Conservation (phyloP, 1,139 yeast genomes). For the Geotrichum australiense region DNA sequence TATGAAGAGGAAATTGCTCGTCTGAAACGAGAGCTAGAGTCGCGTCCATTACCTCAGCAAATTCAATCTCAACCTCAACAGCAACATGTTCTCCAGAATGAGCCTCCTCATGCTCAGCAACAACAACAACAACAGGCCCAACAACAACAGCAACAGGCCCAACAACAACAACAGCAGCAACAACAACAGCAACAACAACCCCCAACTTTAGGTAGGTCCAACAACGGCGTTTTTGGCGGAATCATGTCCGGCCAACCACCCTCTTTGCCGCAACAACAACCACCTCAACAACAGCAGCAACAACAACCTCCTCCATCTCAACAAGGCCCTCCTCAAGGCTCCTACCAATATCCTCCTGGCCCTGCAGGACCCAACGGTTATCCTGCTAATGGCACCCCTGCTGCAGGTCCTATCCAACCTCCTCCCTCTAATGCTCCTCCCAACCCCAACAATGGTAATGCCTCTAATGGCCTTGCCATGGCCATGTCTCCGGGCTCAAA, state of each 20-base stretch:
- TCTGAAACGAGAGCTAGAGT: conserved; percentile 78
- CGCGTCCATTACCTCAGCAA: conserved; percentile 32
- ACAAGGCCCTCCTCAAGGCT: conserved; percentile 17
- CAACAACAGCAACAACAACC: conserved; percentile 22
- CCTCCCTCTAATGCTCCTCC: conserved; percentile 19
- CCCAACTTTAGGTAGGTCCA: conserved; percentile 30
- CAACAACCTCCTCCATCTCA: conserved; percentile 19
- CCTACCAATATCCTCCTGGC: conserved; percentile 13
- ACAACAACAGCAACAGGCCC: conserved; percentile 20
- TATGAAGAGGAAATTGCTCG: conserved; percentile 89
- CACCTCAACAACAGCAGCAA: conserved; percentile 18
- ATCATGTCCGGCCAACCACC: conserved; percentile 32
- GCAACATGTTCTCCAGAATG: conserved; percentile 18
- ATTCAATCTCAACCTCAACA: conserved; percentile 15
- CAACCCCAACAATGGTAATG: conserved; percentile 15
- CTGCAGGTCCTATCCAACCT: conserved; percentile 24
- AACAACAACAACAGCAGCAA: conserved; percentile 16
- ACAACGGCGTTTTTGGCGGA: conserved; percentile 31
- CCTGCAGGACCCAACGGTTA: conserved; percentile 17
- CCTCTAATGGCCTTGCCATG: conserved; percentile 21
- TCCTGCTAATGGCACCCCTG: conserved; percentile 16
- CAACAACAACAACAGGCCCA: conserved; percentile 26
- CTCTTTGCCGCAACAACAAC: conserved; percentile 17
- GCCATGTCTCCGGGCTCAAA: conserved; percentile 20
- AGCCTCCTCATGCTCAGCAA: conserved; percentile 23